Evolutionary conservation across 371 early-diverging fungal genomes (phyloP).

Genomic region (Zancudomyces culisetae): DNA sequence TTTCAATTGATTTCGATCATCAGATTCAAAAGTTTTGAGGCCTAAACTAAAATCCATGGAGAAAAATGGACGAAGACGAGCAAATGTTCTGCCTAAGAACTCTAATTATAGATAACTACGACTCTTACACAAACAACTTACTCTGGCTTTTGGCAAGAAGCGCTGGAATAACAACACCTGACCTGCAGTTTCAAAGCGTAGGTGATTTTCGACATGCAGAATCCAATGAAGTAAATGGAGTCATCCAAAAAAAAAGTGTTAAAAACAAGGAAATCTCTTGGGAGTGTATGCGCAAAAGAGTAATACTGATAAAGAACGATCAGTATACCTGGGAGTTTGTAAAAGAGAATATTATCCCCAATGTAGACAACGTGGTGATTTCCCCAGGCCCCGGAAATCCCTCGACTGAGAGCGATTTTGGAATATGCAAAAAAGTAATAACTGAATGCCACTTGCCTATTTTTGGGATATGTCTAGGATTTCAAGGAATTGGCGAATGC

Average conservation of each 20-base stretch:
- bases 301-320: constrained; percentile 77
- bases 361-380: constrained; percentile 73
- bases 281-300: constrained; percentile 10
- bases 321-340: constrained; percentile 43
- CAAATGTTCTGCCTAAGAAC: too few species aligned
- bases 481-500: constrained; percentile 73
- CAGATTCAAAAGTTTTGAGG: too few species aligned
- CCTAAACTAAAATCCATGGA: too few species aligned
- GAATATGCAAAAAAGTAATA: constrained; percentile 49
- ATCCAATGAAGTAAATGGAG: too few species aligned
- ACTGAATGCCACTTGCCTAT: constrained; percentile 44
- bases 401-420: constrained; percentile 47
- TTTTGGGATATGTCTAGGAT: constrained; percentile 95
- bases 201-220: too few species aligned
- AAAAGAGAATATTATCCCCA: constrained; percentile 37
- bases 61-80: too few species aligned
- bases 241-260: too few species aligned
- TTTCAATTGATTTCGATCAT: too few species aligned
- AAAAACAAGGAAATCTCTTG: too few species aligned
- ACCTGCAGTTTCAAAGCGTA: not conserved
- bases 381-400: constrained; percentile 87
- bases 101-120: constrained; percentile 88
- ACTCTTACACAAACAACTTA: constrained; percentile 90
- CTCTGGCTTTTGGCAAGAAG: constrained; percentile 38
- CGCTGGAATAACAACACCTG: not conserved